These are phyloP conservation scores for Knoxia roxburghii DNA, from an alignment of 257 asterid genomes.

Conservation along the genomic window DNA sequence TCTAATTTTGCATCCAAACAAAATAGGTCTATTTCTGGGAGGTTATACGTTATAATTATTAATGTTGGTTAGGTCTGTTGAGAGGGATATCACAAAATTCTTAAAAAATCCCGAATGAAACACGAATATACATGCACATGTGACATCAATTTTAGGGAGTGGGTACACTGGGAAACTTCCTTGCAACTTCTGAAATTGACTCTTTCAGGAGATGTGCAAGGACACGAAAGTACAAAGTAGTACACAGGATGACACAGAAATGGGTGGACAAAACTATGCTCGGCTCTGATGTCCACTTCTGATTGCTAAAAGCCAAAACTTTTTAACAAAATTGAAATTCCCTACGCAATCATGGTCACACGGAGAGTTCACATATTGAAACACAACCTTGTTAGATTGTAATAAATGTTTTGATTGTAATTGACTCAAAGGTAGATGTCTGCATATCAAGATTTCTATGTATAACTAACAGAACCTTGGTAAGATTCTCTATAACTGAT, in stretches of 20 bases:
- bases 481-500: not conserved
- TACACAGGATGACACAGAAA: not conserved
- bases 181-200: constrained; percentile 34
- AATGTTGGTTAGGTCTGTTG: not conserved
- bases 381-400: too few relatives aligned
- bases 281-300: not conserved
- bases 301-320: not conserved
- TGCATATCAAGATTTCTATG: too few relatives aligned
- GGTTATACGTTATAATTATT: not conserved
- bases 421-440: too few relatives aligned
- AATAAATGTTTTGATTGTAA: too few relatives aligned
- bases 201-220: constrained; percentile 1
- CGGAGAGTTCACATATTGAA: not conserved
- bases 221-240: constrained; percentile 15
- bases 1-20: not conserved
- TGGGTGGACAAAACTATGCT: constrained; percentile 8
- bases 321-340: not conserved
- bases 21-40: not conserved
- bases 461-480: too few relatives aligned
- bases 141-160: not conserved
- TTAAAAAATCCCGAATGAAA: too few relatives aligned
- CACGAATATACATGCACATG: not conserved
- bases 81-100: not conserved
- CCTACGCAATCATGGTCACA: not conserved
- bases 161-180: constrained; percentile 28